These are phyloP conservation scores for Schoenoplectus tabernaemontani DNA, from an alignment of 202 grass and related monocot species.

Conservation along the genomic window DNA sequence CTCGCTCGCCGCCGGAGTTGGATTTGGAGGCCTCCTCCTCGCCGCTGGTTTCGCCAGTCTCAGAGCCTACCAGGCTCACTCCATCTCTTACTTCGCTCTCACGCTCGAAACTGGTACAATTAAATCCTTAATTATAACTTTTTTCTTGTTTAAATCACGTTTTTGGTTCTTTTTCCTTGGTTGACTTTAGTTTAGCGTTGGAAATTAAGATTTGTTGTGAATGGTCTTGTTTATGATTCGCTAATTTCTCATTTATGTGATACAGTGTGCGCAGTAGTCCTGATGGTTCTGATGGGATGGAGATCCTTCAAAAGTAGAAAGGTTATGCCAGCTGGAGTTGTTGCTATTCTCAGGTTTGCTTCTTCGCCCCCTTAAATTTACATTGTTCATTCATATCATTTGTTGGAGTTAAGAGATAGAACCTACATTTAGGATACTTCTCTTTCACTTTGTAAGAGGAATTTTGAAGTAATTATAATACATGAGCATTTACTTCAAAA, in stretches of 20 bases:
- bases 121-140: neutral
- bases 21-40: conserved; percentile 52
- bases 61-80: conserved; percentile 41
- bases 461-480: neutral
- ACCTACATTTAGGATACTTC: neutral
- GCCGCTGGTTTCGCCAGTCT: conserved; percentile 64
- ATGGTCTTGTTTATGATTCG: no score
- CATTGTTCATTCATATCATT: neutral
- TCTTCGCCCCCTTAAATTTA: neutral
- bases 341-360: conserved; percentile 65
- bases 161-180: neutral
- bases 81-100: conserved; percentile 40
- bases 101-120: conserved; percentile 56
- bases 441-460: neutral
- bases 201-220: neutral
- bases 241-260: neutral
- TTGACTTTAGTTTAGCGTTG: neutral
- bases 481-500: neutral
- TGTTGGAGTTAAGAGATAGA: neutral
- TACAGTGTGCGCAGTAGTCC: conserved; percentile 53
- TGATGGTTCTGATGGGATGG: conserved; percentile 61
- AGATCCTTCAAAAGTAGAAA: conserved; percentile 70
- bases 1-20: conserved; percentile 51
- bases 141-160: conserved; percentile 2
- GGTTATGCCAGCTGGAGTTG: conserved; percentile 84